phyloP scores from a whole-genome alignment of 164 flowering plant species.

The Amborella trichopoda region DNA sequence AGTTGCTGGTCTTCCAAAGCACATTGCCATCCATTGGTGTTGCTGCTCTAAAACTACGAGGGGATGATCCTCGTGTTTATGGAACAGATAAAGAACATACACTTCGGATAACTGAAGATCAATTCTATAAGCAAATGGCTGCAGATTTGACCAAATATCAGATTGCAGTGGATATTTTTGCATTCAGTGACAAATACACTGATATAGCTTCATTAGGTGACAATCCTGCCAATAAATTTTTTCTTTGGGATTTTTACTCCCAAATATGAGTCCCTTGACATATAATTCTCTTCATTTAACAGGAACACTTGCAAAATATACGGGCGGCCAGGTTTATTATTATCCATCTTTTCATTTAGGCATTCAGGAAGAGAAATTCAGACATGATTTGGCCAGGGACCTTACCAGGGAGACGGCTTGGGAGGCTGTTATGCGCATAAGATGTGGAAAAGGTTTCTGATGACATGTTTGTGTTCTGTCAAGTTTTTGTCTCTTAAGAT shows the following conservation, averaged over 20 bases:
- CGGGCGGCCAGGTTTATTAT: constrained; percentile 90
- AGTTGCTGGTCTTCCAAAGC: constrained; percentile 77
- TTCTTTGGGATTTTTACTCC: neutral
- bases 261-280: neutral
- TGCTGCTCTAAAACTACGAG: constrained; percentile 87
- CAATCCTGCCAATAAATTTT: neutral
- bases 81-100: constrained; percentile 88
- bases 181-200: constrained; percentile 89
- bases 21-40: constrained; percentile 87
- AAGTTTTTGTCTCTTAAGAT: neutral
- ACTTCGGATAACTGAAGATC: constrained; percentile 78
- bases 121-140: constrained; percentile 97
- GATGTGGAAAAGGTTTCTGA: constrained; percentile 93
- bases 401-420: constrained; percentile 97
- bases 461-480: neutral
- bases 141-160: constrained; percentile 87
- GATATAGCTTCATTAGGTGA: constrained; percentile 94
- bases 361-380: constrained; percentile 60
- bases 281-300: neutral
- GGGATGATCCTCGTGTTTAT: constrained; percentile 83
- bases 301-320: constrained; percentile 93
- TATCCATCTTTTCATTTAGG: constrained; percentile 68
- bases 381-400: constrained; percentile 77
- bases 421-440: constrained; percentile 97
- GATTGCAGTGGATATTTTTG: constrained; percentile 72